phyloP scores from a whole-genome alignment of 2,329 filamentous ascomycete genomes.

The Helicocarpus griseus region DNA sequence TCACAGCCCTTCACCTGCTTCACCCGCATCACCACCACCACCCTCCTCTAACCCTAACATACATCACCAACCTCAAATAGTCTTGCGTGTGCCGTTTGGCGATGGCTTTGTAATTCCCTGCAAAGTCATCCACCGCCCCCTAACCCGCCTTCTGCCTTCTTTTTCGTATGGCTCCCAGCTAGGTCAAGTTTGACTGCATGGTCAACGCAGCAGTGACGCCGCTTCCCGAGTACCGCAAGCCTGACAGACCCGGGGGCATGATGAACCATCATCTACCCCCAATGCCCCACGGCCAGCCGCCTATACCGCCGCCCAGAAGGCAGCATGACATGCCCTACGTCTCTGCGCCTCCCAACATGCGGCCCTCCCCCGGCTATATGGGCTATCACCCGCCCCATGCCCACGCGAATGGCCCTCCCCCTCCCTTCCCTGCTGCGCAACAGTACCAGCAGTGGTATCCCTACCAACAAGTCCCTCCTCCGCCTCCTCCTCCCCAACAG shows the following conservation, averaged over 20 bases:
- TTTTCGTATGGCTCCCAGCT: constrained; percentile 32
- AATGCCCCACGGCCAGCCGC: constrained; percentile 40
- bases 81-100: constrained; percentile 7
- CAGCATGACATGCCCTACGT: constrained; percentile 38
- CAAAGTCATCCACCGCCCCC: constrained; percentile 12
- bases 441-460: constrained; percentile 38
- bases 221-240: constrained; percentile 9
- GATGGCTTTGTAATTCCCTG: constrained; percentile 28
- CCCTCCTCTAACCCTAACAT: neutral
- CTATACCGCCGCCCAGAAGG: constrained; percentile 40
- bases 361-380: constrained; percentile 52
- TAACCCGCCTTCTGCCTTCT: constrained; percentile 13
- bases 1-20: neutral
- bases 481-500: constrained; percentile 31
- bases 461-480: constrained; percentile 30
- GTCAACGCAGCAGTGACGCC: constrained; percentile 25
- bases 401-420: constrained; percentile 39
- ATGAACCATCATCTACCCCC: constrained; percentile 38
- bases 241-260: constrained; percentile 28
- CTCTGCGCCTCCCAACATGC: constrained; percentile 41
- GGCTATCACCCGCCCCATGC: constrained; percentile 46
- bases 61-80: neutral
- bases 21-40: neutral
- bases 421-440: constrained; percentile 33
- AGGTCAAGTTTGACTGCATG: constrained; percentile 30